Conservation (phyloP, 352 stramenopile species). For the Phytophthora palmivora region DNA sequence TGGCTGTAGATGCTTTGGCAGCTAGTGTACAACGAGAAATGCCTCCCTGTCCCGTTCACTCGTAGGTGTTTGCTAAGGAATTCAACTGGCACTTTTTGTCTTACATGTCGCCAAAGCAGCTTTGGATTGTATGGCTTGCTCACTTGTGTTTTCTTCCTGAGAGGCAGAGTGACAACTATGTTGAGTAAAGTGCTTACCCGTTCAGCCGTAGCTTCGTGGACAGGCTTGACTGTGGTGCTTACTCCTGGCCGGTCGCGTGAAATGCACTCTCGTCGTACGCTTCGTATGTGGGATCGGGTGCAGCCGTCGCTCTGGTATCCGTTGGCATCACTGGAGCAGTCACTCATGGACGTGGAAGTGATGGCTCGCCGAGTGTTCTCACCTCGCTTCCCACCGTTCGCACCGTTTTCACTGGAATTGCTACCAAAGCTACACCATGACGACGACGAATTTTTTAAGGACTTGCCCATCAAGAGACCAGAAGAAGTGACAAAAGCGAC, state of each 20-base stretch:
- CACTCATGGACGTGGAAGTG: conserved; percentile 65
- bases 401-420: conserved; percentile 28
- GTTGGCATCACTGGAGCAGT: conserved; percentile 67
- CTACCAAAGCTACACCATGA: conserved; percentile 34
- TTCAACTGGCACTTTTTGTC: conserved; percentile 33
- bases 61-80: conserved; percentile 40
- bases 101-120: conserved; percentile 3
- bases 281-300: conserved; percentile 57
- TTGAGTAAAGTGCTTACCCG: conserved; percentile 12
- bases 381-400: conserved; percentile 36
- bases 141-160: conserved; percentile 20
- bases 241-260: conserved; percentile 5
- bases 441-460: conserved; percentile 61
- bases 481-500: conserved; percentile 24
- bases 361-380: conserved; percentile 43
- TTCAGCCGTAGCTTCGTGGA: not conserved
- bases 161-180: conserved; percentile 10
- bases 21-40: conserved; percentile 28
- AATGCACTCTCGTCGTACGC: conserved; percentile 31
- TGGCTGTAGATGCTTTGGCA: conserved; percentile 24
- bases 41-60: conserved; percentile 25
- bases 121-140: not conserved
- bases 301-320: conserved; percentile 57
- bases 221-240: not conserved
- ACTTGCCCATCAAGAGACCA: conserved; percentile 44